Evolutionary conservation across 768 basidiomycete species (phyloP).

Genomic region (Psilocybe tampanensis): DNA sequence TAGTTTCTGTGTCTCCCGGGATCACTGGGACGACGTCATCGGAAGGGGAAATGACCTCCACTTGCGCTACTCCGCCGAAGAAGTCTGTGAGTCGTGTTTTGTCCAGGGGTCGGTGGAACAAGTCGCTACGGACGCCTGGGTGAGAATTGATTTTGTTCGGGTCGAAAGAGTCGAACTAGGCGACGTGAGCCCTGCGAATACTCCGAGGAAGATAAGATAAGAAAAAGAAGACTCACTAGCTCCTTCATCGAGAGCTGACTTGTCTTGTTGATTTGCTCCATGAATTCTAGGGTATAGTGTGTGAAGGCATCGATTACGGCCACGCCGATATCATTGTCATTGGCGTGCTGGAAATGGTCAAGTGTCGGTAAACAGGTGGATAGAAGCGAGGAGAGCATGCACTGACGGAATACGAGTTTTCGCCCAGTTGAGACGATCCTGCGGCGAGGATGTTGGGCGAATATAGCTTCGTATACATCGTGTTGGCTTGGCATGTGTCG

Average conservation of each 20-base stretch:
- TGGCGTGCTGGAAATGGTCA: conserved; percentile 66
- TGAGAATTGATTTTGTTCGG: conserved; percentile 76
- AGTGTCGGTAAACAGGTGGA: background rate
- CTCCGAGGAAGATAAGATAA: background rate
- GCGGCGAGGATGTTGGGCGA: conserved; percentile 93
- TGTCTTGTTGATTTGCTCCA: conserved; percentile 94
- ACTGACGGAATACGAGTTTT: conserved; percentile 92
- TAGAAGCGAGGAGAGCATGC: background rate
- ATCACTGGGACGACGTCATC: conserved; percentile 2
- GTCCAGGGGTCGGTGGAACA: conserved; percentile 71
- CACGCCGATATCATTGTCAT: conserved; percentile 93
- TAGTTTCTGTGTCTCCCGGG: background rate
- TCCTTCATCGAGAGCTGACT: conserved; percentile 79
- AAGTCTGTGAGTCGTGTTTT: conserved; percentile 77
- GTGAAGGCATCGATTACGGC: conserved; percentile 96
- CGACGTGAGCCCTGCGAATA: background rate
- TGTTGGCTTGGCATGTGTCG: conserved; percentile 97
- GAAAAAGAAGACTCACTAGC: conserved; percentile 55
- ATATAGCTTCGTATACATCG: conserved; percentile 92
- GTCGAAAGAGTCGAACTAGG: conserved; percentile 84
- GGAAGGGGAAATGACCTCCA: conserved; percentile 52
- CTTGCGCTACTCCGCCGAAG: conserved; percentile 86
- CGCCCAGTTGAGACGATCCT: conserved; percentile 79
- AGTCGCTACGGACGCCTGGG: conserved; percentile 86
- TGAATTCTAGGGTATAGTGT: conserved; percentile 86